Evolutionary conservation across 495 filamentous ascomycete species (phyloP).

Genomic region (Aspergillus taichungensis): DNA sequence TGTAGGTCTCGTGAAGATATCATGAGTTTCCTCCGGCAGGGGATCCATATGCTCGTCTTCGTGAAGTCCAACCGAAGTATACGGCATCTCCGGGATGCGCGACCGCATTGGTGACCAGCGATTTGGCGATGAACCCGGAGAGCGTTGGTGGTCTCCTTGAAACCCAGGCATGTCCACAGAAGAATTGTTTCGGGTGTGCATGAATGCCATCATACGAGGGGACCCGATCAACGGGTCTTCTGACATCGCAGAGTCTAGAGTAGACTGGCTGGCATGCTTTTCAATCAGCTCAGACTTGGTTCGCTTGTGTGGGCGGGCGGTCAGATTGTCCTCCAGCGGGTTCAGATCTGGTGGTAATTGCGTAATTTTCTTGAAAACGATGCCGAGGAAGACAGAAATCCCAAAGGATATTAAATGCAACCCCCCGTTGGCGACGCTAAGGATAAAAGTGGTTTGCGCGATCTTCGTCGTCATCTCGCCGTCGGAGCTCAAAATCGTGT

Average conservation of each 20-base stretch:
- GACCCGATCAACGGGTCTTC: constrained; percentile 49
- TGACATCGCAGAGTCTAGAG: constrained; percentile 48
- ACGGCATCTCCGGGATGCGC: constrained; percentile 27
- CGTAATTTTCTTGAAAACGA: constrained; percentile 73
- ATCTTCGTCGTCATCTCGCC: constrained; percentile 42
- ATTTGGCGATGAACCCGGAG: constrained; percentile 9
- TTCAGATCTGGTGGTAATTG: constrained; percentile 86
- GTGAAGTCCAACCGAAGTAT: constrained; percentile 4
- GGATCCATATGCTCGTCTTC: background rate
- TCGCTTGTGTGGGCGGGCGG: constrained; percentile 65
- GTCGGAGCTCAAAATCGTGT: constrained; percentile 45
- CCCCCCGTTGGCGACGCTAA: constrained; percentile 49
- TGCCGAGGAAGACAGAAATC: constrained; percentile 59
- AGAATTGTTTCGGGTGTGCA: constrained; percentile 59
- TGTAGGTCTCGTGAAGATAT: constrained; percentile 15
- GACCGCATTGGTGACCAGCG: constrained; percentile 26
- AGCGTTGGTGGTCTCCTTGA: constrained; percentile 15
- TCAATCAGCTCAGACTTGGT: constrained; percentile 63
- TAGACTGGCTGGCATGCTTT: constrained; percentile 41
- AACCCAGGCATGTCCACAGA: constrained; percentile 33
- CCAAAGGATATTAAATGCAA: constrained; percentile 62
- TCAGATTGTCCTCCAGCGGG: constrained; percentile 77
- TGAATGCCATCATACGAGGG: constrained; percentile 61
- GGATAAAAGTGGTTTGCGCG: constrained; percentile 53
- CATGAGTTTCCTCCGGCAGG: constrained; percentile 17